These are phyloP conservation scores for Acacia crassicarpa DNA, from an alignment of 306 rosid genomes.

Conservation along the genomic window DNA sequence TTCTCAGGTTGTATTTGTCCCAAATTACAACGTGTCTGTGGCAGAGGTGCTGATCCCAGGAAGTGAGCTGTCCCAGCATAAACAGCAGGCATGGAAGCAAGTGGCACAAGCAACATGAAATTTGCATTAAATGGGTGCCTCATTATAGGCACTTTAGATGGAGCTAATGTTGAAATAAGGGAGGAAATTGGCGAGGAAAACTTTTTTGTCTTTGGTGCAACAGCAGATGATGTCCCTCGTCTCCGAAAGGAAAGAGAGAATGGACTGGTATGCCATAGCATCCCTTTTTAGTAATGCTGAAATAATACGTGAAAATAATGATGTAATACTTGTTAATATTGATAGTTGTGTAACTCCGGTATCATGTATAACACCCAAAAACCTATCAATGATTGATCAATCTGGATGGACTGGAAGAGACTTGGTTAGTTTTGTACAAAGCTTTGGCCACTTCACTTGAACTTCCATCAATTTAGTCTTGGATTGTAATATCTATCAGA, in stretches of 20 bases:
- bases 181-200: conserved; percentile 87
- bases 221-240: conserved; percentile 82
- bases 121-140: conserved; percentile 95
- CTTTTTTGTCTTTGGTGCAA: conserved; percentile 94
- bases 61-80: conserved; percentile 95
- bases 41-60: conserved; percentile 97
- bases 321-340: not conserved
- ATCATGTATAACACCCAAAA: not conserved
- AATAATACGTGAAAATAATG: not conserved
- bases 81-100: conserved; percentile 99
- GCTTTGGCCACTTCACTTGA: not conserved
- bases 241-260: conserved; percentile 87
- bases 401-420: not conserved
- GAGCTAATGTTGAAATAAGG: conserved; percentile 94
- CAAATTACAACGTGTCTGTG: conserved; percentile 95
- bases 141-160: conserved; percentile 92
- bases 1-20: conserved; percentile 86
- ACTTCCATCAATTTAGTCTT: not conserved
- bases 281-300: conserved; percentile 5
- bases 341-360: not conserved
- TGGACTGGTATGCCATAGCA: conserved; percentile 64
- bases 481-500: not conserved
- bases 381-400: not conserved
- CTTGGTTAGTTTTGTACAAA: not conserved
- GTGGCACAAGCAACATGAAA: conserved; percentile 99